Evolutionary conservation across 2,329 filamentous ascomycete genomes (phyloP).

Genomic region (Coniosporium tulheliwenetii): DNA sequence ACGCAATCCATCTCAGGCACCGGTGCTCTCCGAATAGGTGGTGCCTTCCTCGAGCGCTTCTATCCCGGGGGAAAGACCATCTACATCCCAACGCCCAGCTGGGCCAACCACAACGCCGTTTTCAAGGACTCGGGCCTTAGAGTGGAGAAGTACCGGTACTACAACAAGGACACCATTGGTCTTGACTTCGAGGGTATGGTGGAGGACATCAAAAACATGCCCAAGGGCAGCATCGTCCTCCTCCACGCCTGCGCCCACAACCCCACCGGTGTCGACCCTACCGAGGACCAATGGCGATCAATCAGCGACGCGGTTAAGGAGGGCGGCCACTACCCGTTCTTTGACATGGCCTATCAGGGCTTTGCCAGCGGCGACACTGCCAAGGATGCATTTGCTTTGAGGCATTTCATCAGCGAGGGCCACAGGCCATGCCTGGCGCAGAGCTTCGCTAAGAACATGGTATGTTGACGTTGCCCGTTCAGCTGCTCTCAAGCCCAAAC

Average conservation of each 20-base stretch:
- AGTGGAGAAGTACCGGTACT: slow-evolving; percentile 95
- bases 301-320: slow-evolving; percentile 78
- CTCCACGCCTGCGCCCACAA: slow-evolving; percentile 98
- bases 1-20: slow-evolving; percentile 98
- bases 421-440: slow-evolving; percentile 80
- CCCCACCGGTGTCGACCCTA: slow-evolving; percentile 92
- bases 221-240: slow-evolving; percentile 74
- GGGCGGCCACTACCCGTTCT: slow-evolving; percentile 84
- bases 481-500: not conserved
- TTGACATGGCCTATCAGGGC: slow-evolving; percentile 99
- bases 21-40: slow-evolving; percentile 86
- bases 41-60: slow-evolving; percentile 81
- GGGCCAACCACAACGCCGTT: slow-evolving; percentile 96
- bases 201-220: slow-evolving; percentile 76
- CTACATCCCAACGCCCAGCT: slow-evolving; percentile 90
- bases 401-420: slow-evolving; percentile 85
- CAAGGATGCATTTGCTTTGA: slow-evolving; percentile 83
- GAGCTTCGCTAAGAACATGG: slow-evolving; percentile 99
- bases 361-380: slow-evolving; percentile 88
- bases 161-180: slow-evolving; percentile 96
- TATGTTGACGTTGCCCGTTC: slow-evolving; percentile 20
- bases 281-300: slow-evolving; percentile 77
- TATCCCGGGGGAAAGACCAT: slow-evolving; percentile 87
- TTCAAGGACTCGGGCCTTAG: slow-evolving; percentile 85
- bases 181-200: slow-evolving; percentile 94